Conservation (phyloP, 331 rosid genomes). For the Telfairia occidentalis region DNA sequence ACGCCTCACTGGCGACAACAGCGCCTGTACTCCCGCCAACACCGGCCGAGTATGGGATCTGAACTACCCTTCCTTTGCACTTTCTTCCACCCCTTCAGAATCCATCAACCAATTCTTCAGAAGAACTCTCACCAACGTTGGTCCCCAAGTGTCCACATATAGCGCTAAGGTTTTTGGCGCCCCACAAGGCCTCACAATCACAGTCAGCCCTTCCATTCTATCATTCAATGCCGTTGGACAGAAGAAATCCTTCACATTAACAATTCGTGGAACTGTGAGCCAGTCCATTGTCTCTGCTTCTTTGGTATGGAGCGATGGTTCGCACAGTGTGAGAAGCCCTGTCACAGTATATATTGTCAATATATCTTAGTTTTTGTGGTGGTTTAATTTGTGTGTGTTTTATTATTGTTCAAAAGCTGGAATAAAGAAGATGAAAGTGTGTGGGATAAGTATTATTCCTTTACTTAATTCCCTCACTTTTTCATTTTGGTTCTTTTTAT, state of each 20-base stretch:
- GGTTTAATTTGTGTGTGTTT: no score
- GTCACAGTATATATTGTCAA: slow-evolving; percentile 13
- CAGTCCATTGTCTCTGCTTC: slow-evolving; percentile 12
- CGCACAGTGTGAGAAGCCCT: slow-evolving; percentile 28
- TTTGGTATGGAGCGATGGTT: slow-evolving; percentile 26
- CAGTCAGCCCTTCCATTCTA: background rate
- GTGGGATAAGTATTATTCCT: no score
- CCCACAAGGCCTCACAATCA: background rate
- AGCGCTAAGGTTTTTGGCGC: background rate
- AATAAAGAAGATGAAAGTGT: no score
- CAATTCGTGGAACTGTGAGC: background rate
- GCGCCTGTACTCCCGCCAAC: slow-evolving; percentile 9
- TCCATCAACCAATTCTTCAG: background rate
- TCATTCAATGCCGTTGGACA: slow-evolving; percentile 19
- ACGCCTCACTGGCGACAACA: background rate
- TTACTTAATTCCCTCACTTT: no score
- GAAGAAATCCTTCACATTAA: slow-evolving; percentile 15
- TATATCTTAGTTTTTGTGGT: no score
- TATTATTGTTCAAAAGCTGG: no score
- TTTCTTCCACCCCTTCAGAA: background rate
- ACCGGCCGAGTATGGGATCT: slow-evolving; percentile 7
- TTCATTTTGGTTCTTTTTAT: no score
- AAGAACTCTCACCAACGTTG: slow-evolving; percentile 11
- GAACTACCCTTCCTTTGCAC: slow-evolving; percentile 18
- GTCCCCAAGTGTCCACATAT: background rate